A percentile compares a stretch with the other conserved stretches of the same genome.
These are phyloP conservation scores for Calonectria naviculata DNA, from an alignment of 2,329 filamentous ascomycete species.

Conservation along the genomic window DNA sequence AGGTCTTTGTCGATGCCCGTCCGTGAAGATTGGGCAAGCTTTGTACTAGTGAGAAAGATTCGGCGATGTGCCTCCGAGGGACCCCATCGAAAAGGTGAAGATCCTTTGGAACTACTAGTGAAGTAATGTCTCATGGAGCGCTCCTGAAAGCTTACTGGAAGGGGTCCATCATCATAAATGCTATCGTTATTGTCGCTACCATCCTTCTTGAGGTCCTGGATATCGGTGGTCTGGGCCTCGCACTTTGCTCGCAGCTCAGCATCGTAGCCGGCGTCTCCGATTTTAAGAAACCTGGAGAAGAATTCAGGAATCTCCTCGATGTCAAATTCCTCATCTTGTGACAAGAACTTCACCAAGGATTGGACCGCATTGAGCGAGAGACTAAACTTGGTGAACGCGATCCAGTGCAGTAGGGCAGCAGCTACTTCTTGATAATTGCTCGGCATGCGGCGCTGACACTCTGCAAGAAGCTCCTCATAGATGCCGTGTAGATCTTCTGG, in stretches of 20 bases:
- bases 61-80: constrained; percentile 39
- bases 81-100: constrained; percentile 7
- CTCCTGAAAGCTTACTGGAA: constrained; percentile 43
- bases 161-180: constrained; percentile 38
- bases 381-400: constrained; percentile 36
- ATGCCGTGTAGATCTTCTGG: constrained; percentile 38
- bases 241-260: constrained; percentile 27
- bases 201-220: constrained; percentile 34
- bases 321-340: constrained; percentile 31
- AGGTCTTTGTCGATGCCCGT: neutral
- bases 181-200: constrained; percentile 19
- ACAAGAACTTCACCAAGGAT: constrained; percentile 31
- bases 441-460: constrained; percentile 39
- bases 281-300: constrained; percentile 37
- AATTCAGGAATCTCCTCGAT: constrained; percentile 41
- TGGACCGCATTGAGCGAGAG: constrained; percentile 37
- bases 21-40: neutral
- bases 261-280: constrained; percentile 40
- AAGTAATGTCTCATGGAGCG: constrained; percentile 45
- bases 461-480: constrained; percentile 39
- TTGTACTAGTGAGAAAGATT: constrained; percentile 32
- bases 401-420: constrained; percentile 40
- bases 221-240: constrained; percentile 4
- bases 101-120: neutral
- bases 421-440: constrained; percentile 29